phyloP scores from a whole-genome alignment of 2,329 filamentous ascomycete species.

The Alternaria hordeiaustralica region DNA sequence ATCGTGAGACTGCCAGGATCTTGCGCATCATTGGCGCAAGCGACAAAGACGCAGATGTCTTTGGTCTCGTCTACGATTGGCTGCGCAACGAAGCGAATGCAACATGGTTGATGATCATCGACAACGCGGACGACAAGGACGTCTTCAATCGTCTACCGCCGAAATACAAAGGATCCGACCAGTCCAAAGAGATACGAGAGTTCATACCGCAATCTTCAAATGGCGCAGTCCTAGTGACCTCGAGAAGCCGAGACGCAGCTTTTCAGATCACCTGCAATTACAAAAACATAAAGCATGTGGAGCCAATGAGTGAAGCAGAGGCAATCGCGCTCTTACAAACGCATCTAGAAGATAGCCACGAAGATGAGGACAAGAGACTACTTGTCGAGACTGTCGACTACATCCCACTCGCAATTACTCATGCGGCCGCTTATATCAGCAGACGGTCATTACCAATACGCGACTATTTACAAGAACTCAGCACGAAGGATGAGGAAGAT shows the following conservation, averaged over 20 bases:
- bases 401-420: not conserved
- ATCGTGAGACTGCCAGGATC: conserved; percentile 18
- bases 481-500: not conserved
- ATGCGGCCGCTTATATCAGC: not conserved
- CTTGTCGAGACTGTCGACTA: conserved; percentile 27
- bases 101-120: conserved; percentile 27
- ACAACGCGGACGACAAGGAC: conserved; percentile 28
- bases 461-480: conserved; percentile 29
- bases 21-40: conserved; percentile 11
- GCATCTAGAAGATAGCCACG: conserved; percentile 3
- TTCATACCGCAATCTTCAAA: conserved; percentile 20
- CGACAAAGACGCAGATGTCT: conserved; percentile 14
- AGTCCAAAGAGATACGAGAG: conserved; percentile 1
- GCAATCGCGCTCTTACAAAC: conserved; percentile 16
- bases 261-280: conserved; percentile 22
- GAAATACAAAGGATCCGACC: not conserved
- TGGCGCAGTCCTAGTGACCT: conserved; percentile 22
- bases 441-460: conserved; percentile 22
- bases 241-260: conserved; percentile 19
- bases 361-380: not conserved
- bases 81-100: conserved; percentile 17
- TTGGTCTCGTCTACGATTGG: conserved; percentile 21
- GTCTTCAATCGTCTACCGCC: conserved; percentile 1
- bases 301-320: conserved; percentile 22
- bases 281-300: conserved; percentile 8